Percentiles rank a stretch among this genome's conserved stretches.
Conservation (phyloP, 1,284 basidiomycete species). For the Cryptococcus deneoformans region DNA sequence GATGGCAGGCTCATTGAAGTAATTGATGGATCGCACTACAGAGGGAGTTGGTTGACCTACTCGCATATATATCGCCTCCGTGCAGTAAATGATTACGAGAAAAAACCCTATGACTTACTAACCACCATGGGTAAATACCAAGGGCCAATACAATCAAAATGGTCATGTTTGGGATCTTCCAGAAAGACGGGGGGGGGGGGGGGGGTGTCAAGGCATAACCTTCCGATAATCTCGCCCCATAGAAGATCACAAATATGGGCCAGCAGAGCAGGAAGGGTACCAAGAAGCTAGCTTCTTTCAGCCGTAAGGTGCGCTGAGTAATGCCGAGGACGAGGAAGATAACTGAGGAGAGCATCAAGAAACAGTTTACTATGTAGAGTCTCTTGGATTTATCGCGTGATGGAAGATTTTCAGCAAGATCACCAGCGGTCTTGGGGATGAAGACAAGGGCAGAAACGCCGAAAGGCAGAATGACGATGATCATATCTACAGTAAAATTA, state of each 20-base stretch:
- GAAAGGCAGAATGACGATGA: constrained; percentile 24
- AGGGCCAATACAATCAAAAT: constrained; percentile 29
- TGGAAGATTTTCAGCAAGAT: constrained; percentile 8
- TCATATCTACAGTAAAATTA: constrained; percentile 9
- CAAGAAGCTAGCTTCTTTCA: constrained; percentile 43
- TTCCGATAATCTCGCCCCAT: constrained; percentile 25
- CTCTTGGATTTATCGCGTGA: constrained; percentile 29
- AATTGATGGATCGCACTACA: constrained; percentile 17
- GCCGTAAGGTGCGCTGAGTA: constrained; percentile 42
- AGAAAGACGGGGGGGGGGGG: constrained; percentile 26
- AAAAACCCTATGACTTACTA: not conserved
- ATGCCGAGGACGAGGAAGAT: constrained; percentile 44
- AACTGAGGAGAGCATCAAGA: constrained; percentile 34
- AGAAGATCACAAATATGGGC: constrained; percentile 40
- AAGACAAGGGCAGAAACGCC: constrained; percentile 22
- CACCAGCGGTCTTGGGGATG: constrained; percentile 31
- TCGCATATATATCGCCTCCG: no score
- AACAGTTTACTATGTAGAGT: constrained; percentile 34
- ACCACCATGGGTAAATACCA: constrained; percentile 28
- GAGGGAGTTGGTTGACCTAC: constrained; percentile 15
- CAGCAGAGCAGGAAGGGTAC: constrained; percentile 43
- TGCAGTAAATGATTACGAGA: no score
- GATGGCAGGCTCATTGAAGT: constrained; percentile 19
- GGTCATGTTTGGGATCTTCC: constrained; percentile 36
- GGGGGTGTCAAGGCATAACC: constrained; percentile 33